Percentiles rank a stretch among this genome's conserved stretches.
phyloP scores from a whole-genome alignment of 768 basidiomycete genomes.

The Russula compacta region DNA sequence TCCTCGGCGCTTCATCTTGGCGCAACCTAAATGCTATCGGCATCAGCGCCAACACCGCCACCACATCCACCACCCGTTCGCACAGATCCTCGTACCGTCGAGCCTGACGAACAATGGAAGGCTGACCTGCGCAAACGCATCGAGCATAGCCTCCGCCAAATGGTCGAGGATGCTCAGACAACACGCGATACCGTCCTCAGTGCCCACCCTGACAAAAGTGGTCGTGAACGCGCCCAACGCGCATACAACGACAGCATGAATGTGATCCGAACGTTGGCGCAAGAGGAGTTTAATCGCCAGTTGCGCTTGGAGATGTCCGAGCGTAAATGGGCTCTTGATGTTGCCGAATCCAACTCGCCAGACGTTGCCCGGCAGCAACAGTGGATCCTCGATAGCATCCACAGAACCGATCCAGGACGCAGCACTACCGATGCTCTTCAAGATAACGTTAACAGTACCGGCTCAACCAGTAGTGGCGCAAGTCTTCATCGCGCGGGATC shows the following conservation, averaged over 20 bases:
- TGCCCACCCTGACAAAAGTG: neutral
- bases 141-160: conserved; percentile 10
- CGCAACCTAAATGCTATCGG: conserved; percentile 16
- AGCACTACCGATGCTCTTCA: neutral
- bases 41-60: conserved; percentile 11
- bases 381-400: conserved; percentile 18
- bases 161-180: conserved; percentile 15
- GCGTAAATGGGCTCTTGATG: conserved; percentile 17
- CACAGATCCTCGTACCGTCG: conserved; percentile 6
- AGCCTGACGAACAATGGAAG: conserved; percentile 19
- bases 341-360: conserved; percentile 12
- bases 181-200: conserved; percentile 6
- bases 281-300: conserved; percentile 15
- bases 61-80: conserved; percentile 12
- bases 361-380: conserved; percentile 19
- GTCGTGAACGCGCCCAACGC: conserved; percentile 1
- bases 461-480: conserved; percentile 6
- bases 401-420: conserved; percentile 1
- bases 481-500: conserved; percentile 20
- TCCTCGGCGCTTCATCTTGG: conserved; percentile 11
- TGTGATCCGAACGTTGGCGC: conserved; percentile 11
- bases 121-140: conserved; percentile 12
- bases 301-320: conserved; percentile 14
- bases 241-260: conserved; percentile 16
- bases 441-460: conserved; percentile 13